Evolutionary conservation across 805 yeast genomes (phyloP).

Genomic region (Blastobotrys chiropterorum): DNA sequence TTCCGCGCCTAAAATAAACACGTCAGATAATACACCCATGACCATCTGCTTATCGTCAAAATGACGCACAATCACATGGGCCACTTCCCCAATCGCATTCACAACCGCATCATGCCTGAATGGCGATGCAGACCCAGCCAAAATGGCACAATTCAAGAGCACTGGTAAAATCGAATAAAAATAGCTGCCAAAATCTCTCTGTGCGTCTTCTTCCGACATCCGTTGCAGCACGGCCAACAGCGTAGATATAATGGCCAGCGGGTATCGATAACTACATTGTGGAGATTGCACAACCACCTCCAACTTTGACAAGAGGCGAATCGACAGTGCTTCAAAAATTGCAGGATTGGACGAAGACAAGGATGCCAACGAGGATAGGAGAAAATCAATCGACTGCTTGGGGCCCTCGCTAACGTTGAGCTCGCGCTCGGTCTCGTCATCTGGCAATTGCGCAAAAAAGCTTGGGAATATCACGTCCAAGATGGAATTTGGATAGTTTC

Average conservation of each 20-base stretch:
- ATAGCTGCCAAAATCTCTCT: constrained; percentile 13
- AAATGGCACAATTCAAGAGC: constrained; percentile 8
- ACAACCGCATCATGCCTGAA: constrained; percentile 3
- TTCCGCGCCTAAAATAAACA: not conserved
- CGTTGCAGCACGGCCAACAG: constrained; percentile 24
- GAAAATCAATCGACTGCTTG: constrained; percentile 17
- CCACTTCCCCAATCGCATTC: not conserved
- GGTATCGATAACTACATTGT: constrained; percentile 12
- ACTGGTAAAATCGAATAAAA: not conserved
- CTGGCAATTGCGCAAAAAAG: constrained; percentile 46
- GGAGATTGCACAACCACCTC: constrained; percentile 16
- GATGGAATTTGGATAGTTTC: constrained; percentile 30
- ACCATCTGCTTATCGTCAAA: not conserved
- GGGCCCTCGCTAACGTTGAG: not conserved
- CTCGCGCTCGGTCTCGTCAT: constrained; percentile 23
- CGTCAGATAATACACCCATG: not conserved
- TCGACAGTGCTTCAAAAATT: constrained; percentile 31
- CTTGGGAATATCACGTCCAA: constrained; percentile 48
- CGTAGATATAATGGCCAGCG: constrained; percentile 25
- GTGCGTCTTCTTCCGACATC: constrained; percentile 10
- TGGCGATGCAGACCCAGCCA: constrained; percentile 3
- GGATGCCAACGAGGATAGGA: constrained; percentile 29
- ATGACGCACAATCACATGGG: not conserved
- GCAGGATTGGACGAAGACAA: constrained; percentile 29
- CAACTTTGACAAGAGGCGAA: constrained; percentile 34